Base-by-base conservation (phyloP, 805 yeast species). In the Candida qinlingensis region DNA sequence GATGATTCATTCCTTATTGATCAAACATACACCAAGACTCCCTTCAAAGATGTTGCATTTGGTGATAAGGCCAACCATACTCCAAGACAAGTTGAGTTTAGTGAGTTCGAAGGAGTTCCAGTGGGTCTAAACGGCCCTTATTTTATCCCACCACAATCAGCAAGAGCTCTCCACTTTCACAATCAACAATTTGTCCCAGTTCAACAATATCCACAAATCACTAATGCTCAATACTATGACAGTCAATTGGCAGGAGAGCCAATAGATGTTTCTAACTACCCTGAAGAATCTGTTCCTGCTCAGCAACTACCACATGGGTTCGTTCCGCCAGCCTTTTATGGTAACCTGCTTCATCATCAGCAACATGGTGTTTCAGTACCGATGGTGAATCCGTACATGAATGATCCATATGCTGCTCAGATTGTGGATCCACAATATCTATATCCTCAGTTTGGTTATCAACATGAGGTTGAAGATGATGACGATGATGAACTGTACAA, bases 1-100 rank as follows among this genome's bases (percentile, higher is more conserved):
- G 72, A 69, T 49, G 79, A 75, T 41, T 79, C 75, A 46, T 72
- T 74, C 45, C 57, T 77, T 42, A 75, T 77, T 38, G 81, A 77
- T 53, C 81, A 77, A 53, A 72, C 81, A 0, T 70, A 68, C 29
- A 77, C 78, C 0, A 64, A 71, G 47, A 70, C 71, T 31, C 74
- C 68, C 8, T 58, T 38, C 26, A 51, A 52, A 39, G 55, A 50
- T 28, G 47, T 34, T 9, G 25, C 55, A 3, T 59, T 59, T 45
- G 58, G 53, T 13, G 43, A 48, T 4, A 45, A 40, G 35, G 6
- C 37, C 11, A 41, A 2, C 19, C 19, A 13, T 5, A 25, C 12
- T n/a, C 26, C 36, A 28, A 41, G 30, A 10, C 37, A 30, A 13
- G 33, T 30, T 25, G 45, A n/a, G 3, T 45, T 44, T 5, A 48